These are phyloP conservation scores for Aspergillus hiratsukae DNA, from an alignment of 2,329 filamentous ascomycete genomes.

Conservation along the genomic window DNA sequence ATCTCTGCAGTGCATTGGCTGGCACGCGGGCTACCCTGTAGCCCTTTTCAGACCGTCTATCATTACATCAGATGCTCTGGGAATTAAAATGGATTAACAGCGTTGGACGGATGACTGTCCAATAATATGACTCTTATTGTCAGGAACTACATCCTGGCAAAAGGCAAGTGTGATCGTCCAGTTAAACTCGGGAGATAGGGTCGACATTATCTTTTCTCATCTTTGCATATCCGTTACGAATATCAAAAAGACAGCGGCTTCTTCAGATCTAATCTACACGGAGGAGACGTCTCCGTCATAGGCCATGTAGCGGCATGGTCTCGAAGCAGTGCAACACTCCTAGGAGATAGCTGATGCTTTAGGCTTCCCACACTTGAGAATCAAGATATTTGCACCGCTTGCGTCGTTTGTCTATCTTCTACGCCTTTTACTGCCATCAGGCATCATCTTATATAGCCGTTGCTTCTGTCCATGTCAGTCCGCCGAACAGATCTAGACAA, in stretches of 20 bases:
- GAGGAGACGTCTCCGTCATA: constrained; percentile 2
- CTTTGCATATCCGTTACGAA: constrained; percentile 7
- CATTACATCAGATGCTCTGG: neutral
- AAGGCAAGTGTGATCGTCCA: constrained; percentile 5
- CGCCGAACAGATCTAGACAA: neutral
- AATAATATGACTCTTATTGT: neutral
- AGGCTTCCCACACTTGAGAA: neutral
- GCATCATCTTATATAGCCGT: neutral
- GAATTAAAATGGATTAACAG: neutral
- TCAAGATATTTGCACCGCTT: neutral
- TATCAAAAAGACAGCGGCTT: constrained; percentile 5
- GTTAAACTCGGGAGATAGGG: constrained; percentile 15
- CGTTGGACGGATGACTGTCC: neutral
- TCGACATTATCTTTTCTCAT: constrained; percentile 4
- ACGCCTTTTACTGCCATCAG: neutral
- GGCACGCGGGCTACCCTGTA: neutral
- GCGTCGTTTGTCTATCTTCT: neutral
- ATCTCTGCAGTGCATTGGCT: neutral
- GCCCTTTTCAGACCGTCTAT: neutral
- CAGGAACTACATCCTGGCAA: neutral
- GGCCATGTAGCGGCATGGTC: neutral
- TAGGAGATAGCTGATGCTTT: constrained; percentile 9
- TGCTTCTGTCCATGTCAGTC: neutral
- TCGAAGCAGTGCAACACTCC: neutral
- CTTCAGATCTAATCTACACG: constrained; percentile 7